Evolutionary conservation across 352 stramenopile species (phyloP), one percentile per base, ranked within the genome.

Genomic region (Pythium phragmitis): DNA sequence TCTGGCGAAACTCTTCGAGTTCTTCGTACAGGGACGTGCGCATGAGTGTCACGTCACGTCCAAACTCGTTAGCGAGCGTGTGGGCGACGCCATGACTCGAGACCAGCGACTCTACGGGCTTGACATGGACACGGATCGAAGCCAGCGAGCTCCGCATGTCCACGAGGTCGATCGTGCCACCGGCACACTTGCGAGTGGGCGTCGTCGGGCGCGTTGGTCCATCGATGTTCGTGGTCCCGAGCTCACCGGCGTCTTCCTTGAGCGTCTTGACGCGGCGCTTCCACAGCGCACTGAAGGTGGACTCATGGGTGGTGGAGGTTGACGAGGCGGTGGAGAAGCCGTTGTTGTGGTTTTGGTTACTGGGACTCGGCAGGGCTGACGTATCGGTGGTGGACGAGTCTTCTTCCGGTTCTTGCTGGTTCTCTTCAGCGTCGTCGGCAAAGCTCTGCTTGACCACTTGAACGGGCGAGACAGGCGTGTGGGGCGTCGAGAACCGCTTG

Each of bases 1-100:
- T 80, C 1, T 47, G 48, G 26, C 67, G 67, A 55, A 92, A 89
- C 57, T 90, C 80, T 19, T 73, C 63, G 16, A 92, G 73, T 59
- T 92, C 83, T 57, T 92, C 73, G 30, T 69, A 76, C 13, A 91
- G 49, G 5, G 82, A 83, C 21, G 70, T 63, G 1, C 72, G 63
- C 46, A 55, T 61, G 17, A 71, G 41, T 12, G 52, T 63, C n/a
- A 50, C 33, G 19, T 65, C 57, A 8, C 42, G 48, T 3, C 63
- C 63, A 57, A 70, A 61, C 26, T 69, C 62, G 21, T 59, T 39
- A 0, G 33, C 54, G 11, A 69, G 55, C 3, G 41, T 39, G 43
- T 56, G 37, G 21, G 62, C 48, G 37, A 69, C 48, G 4, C 43
- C 45, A 33, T 68, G 45, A 26, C 37, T 62, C 8, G 39, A 11